These are phyloP conservation scores for Crithidia fasciculata DNA, from an alignment of 208 protist species.

Conservation along the genomic window DNA sequence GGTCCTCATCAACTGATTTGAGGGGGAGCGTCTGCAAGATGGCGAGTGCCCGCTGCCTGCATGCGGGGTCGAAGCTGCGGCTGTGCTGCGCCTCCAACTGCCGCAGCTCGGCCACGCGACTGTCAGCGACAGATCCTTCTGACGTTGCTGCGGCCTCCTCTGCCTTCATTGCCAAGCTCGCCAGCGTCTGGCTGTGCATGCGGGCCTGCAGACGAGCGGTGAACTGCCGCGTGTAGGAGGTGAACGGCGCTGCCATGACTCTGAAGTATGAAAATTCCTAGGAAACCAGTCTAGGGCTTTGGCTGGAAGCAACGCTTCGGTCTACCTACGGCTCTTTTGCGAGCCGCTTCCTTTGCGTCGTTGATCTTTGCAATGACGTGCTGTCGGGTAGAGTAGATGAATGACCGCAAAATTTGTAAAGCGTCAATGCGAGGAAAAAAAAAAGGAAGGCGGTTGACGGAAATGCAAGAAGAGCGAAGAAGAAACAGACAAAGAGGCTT, in stretches of 20 bases:
- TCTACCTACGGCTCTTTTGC: too few relatives aligned
- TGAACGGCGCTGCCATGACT: constrained; percentile 41
- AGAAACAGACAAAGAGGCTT: too few relatives aligned
- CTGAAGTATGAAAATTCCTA: not conserved
- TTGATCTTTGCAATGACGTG: too few relatives aligned
- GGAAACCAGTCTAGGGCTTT: too few relatives aligned
- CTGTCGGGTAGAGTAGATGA: too few relatives aligned
- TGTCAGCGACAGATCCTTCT: constrained; percentile 36
- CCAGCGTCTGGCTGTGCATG: constrained; percentile 71
- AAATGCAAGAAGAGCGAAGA: too few relatives aligned
- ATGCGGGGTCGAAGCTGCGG: constrained; percentile 51
- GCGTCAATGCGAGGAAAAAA: too few relatives aligned
- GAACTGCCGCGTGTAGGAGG: constrained; percentile 43
- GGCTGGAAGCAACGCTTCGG: too few relatives aligned
- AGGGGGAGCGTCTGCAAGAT: constrained; percentile 73
- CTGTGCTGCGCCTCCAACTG: constrained; percentile 43
- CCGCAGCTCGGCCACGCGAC: constrained; percentile 50
- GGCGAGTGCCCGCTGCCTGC: constrained; percentile 45
- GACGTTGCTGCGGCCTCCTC: constrained; percentile 28
- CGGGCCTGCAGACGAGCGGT: constrained; percentile 68
- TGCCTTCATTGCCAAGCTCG: constrained; percentile 20
- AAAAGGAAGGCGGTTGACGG: too few relatives aligned
- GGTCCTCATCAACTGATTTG: constrained; percentile 74
- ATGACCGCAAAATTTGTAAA: too few relatives aligned
- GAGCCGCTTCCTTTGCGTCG: too few relatives aligned